Evolutionary conservation across 768 basidiomycete genomes (phyloP).

Genomic region (Termitomyces sp.): DNA sequence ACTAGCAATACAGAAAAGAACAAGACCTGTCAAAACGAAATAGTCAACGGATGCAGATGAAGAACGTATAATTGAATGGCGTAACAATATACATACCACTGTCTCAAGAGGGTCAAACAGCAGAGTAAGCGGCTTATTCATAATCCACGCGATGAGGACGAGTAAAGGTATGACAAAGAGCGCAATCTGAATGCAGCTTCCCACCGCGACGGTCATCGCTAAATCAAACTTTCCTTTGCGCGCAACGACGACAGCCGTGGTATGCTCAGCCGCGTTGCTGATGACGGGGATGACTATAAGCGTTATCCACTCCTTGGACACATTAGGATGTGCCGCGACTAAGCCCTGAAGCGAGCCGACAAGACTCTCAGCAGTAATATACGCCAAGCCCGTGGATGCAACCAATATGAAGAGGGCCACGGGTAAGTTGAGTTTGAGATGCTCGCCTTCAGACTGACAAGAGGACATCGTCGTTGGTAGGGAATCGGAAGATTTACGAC

Average conservation of each 20-base stretch:
- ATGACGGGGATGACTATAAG: conserved; percentile 38
- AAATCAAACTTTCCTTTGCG: conserved; percentile 36
- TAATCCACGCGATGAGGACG: conserved; percentile 26
- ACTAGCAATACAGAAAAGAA: conserved; percentile 36
- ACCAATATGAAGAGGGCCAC: not conserved
- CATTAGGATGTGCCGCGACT: conserved; percentile 26
- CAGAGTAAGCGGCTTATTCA: not conserved
- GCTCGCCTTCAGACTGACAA: not conserved
- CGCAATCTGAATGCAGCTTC: conserved; percentile 37
- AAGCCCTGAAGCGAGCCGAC: conserved; percentile 36
- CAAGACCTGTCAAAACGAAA: conserved; percentile 17
- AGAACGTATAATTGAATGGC: too few species aligned
- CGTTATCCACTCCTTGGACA: conserved; percentile 40
- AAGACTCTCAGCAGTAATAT: conserved; percentile 33
- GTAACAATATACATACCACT: not conserved
- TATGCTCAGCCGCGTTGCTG: conserved; percentile 36
- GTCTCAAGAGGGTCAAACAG: not conserved
- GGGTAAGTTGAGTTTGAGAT: not conserved
- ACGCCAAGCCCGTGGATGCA: not conserved
- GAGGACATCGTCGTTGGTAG: not conserved
- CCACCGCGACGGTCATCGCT: conserved; percentile 37
- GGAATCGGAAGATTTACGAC: not conserved
- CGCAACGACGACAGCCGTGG: conserved; percentile 36
- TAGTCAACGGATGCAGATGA: not conserved
- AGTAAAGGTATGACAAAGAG: conserved; percentile 35